Conservation (phyloP, 225 moss, liverwort and hornwort species). For the Takakia lepidozioides region DNA sequence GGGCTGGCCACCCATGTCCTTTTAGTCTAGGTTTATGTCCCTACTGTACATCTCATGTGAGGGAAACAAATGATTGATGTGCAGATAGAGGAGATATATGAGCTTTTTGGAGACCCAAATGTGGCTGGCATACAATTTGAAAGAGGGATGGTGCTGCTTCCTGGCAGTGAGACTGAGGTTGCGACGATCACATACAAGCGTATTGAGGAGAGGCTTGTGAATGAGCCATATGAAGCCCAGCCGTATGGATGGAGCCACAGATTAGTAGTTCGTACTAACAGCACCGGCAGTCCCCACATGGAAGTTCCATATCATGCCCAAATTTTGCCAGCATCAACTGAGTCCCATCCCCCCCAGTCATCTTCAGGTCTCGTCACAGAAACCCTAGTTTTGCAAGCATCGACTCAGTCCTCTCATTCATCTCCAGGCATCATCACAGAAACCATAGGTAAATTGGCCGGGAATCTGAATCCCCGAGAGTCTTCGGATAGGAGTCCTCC, state of each 20-base stretch:
- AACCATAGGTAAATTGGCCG: slow-evolving; percentile 28
- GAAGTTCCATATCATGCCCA: slow-evolving; percentile 56
- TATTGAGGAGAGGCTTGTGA: slow-evolving; percentile 35
- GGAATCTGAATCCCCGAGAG: slow-evolving; percentile 15
- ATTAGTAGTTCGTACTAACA: slow-evolving; percentile 62
- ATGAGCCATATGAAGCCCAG: slow-evolving; percentile 37
- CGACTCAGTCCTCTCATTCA: slow-evolving; percentile 52
- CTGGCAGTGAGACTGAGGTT: slow-evolving; percentile 55
- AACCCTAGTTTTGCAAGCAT: no score
- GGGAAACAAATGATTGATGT: no score
- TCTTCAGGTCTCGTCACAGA: no score
- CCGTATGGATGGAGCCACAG: slow-evolving; percentile 38
- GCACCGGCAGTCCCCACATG: slow-evolving; percentile 42
- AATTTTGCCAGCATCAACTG: slow-evolving; percentile 39
- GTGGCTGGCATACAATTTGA: slow-evolving; percentile 44
- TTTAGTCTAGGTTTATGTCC: no score
- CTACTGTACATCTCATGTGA: no score
- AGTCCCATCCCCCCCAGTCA: no score
- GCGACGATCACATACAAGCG: slow-evolving; percentile 68
- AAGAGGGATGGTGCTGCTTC: slow-evolving; percentile 42
- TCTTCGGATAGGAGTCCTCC: slow-evolving; percentile 24
- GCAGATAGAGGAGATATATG: slow-evolving; percentile 64
- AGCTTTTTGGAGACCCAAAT: slow-evolving; percentile 43
- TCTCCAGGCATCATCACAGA: slow-evolving; percentile 54
- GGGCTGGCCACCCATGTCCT: no score